Evolutionary conservation across 805 yeast genomes (phyloP).

Genomic region (Nakazawaea pomicola): DNA sequence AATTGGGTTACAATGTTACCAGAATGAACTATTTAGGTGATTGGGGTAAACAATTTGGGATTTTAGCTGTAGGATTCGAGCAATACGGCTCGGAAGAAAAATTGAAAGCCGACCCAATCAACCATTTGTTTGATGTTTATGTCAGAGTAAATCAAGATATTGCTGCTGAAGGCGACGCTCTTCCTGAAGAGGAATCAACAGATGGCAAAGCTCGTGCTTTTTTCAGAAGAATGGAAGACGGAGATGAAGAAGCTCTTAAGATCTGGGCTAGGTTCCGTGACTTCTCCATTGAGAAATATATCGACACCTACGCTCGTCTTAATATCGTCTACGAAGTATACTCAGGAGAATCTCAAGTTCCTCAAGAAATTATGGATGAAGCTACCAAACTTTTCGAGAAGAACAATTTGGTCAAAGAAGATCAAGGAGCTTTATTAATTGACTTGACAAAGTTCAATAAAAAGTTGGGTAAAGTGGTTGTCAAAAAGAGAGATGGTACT

Average conservation of each 20-base stretch:
- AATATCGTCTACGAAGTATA: conserved; percentile 85
- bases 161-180: conserved; percentile 45
- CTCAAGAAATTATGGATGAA: conserved; percentile 61
- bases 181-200: conserved; percentile 44
- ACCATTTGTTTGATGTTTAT: conserved; percentile 91
- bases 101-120: conserved; percentile 75
- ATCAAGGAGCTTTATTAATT: conserved; percentile 85
- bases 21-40: conserved; percentile 96
- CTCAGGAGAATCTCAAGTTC: conserved; percentile 95
- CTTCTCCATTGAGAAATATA: conserved; percentile 81
- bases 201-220: conserved; percentile 83
- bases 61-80: conserved; percentile 88
- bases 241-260: conserved; percentile 71
- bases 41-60: conserved; percentile 99
- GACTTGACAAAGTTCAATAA: conserved; percentile 83
- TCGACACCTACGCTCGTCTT: conserved; percentile 84
- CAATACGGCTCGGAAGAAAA: conserved; percentile 78
- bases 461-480: conserved; percentile 88
- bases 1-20: conserved; percentile 86
- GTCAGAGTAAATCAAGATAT: conserved; percentile 82
- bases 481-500: conserved; percentile 94
- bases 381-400: conserved; percentile 61
- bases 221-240: conserved; percentile 90
- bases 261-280: conserved; percentile 89
- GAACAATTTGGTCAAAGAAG: conserved; percentile 72